phyloP scores from a whole-genome alignment of 495 filamentous ascomycete genomes.

The Daldinia bambusicola region DNA sequence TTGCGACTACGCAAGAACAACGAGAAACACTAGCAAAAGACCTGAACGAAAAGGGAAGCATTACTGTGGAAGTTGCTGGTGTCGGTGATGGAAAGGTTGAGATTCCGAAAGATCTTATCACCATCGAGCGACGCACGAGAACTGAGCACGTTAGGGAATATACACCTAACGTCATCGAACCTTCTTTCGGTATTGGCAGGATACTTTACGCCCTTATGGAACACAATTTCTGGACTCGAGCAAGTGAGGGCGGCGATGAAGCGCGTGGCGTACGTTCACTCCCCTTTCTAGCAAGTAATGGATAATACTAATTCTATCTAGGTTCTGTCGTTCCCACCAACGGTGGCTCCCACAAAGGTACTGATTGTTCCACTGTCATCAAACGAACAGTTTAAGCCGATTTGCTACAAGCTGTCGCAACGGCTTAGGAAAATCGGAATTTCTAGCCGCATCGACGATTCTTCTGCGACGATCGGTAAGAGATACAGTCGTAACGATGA shows the following conservation, averaged over 20 bases:
- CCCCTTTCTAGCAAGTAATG: not conserved
- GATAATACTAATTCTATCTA: conserved; percentile 46
- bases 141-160: conserved; percentile 67
- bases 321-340: conserved; percentile 80
- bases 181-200: conserved; percentile 76
- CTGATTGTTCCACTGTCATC: conserved; percentile 76
- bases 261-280: conserved; percentile 69
- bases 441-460: conserved; percentile 73
- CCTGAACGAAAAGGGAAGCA: conserved; percentile 62
- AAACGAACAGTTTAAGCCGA: conserved; percentile 68
- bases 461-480: conserved; percentile 77
- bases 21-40: conserved; percentile 63
- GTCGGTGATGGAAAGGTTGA: conserved; percentile 67
- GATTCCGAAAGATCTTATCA: conserved; percentile 65
- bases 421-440: conserved; percentile 69
- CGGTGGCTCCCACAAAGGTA: conserved; percentile 78
- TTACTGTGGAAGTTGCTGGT: conserved; percentile 64
- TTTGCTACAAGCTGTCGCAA: conserved; percentile 64
- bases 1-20: conserved; percentile 65
- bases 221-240: conserved; percentile 73
- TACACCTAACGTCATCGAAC: conserved; percentile 76
- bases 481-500: conserved; percentile 79
- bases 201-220: conserved; percentile 73
- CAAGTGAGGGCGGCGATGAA: conserved; percentile 71
- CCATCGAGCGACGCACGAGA: conserved; percentile 65